These are phyloP conservation scores for Cutaneotrichosporon dermatis DNA, from an alignment of 1,284 basidiomycete species.

Conservation along the genomic window DNA sequence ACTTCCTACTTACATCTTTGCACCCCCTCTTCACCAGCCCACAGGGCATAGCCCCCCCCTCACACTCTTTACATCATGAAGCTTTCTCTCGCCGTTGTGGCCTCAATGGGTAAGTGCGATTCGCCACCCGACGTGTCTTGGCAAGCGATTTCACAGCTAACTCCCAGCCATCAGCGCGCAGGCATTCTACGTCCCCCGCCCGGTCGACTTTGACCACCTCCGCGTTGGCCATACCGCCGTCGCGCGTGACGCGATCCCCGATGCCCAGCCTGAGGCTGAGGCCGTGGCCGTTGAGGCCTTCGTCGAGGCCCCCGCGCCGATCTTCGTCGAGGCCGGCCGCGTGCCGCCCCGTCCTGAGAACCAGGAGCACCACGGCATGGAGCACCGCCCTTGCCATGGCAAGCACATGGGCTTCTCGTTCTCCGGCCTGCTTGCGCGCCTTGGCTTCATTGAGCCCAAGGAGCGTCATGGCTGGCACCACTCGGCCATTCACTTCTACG, in stretches of 20 bases:
- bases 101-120: conserved; percentile 7
- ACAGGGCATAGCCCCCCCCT: background rate
- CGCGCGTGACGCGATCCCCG: conserved; percentile 1
- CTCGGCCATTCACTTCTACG: background rate
- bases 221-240: background rate
- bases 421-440: background rate
- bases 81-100: conserved; percentile 10
- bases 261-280: background rate
- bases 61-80: conserved; percentile 15
- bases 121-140: background rate
- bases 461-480: background rate
- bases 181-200: background rate
- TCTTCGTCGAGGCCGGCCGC: background rate
- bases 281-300: no score
- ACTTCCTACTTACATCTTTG: no score
- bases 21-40: no score
- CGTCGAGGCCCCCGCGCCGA: background rate
- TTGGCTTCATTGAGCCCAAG: background rate
- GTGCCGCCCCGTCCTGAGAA: background rate
- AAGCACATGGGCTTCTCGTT: background rate
- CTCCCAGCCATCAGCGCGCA: conserved; percentile 1
- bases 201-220: background rate
- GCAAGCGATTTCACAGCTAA: background rate
- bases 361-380: background rate
- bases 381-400: background rate